phyloP scores from a whole-genome alignment of 257 asterid species.

The Ilex aquifolium region DNA sequence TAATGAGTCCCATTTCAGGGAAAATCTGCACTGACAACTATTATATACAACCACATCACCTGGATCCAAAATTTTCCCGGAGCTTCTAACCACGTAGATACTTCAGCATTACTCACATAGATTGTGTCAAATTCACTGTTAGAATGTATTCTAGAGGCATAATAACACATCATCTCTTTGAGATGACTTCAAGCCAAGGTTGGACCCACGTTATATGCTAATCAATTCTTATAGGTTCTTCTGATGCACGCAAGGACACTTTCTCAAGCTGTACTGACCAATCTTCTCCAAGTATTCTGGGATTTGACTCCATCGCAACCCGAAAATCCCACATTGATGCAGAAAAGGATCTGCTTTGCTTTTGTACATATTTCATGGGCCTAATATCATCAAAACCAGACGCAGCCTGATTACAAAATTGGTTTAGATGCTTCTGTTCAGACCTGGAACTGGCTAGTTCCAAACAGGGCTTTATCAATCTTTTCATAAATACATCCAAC shows the following conservation, averaged over 20 bases:
- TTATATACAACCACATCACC: conserved; percentile 51
- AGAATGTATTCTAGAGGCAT: conserved; percentile 4
- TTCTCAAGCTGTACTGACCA: conserved; percentile 59
- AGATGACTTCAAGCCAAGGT: conserved; percentile 15
- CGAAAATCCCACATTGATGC: conserved; percentile 49
- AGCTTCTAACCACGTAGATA: conserved; percentile 28
- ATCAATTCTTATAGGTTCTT: conserved; percentile 21
- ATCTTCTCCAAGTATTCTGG: conserved; percentile 50
- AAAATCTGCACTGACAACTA: conserved; percentile 37
- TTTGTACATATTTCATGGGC: conserved; percentile 9
- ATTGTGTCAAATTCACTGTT: conserved; percentile 30
- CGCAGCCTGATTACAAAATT: neutral
- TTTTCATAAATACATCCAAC: conserved; percentile 59
- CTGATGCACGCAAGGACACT: conserved; percentile 29
- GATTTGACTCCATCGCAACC: conserved; percentile 49
- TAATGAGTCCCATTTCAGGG: conserved; percentile 31
- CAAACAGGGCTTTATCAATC: conserved; percentile 63
- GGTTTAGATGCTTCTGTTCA: conserved; percentile 5
- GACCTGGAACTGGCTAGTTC: conserved; percentile 36
- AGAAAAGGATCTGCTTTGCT: conserved; percentile 15
- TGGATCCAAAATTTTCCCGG: conserved; percentile 28
- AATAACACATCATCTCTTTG: conserved; percentile 8
- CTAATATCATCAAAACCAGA: neutral
- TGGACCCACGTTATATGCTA: conserved; percentile 14
- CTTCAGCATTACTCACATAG: conserved; percentile 20